These are phyloP conservation scores for Scheffersomyces parashehatae DNA, from an alignment of 1,139 yeast species.

Conservation along the genomic window DNA sequence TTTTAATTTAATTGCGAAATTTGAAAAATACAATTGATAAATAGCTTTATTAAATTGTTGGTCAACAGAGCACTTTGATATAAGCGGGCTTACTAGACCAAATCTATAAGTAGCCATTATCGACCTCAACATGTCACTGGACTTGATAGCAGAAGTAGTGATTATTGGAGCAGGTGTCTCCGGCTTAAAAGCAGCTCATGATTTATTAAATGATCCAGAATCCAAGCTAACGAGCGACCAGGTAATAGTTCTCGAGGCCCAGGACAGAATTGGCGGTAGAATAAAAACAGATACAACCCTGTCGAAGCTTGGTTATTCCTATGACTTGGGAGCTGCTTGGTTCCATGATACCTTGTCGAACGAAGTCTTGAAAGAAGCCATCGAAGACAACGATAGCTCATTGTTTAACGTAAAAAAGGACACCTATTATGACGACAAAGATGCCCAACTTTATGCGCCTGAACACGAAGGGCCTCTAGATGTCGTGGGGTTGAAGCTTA, in stretches of 20 bases:
- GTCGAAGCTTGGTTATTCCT: conserved; percentile 37
- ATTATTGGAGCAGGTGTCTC: conserved; percentile 83
- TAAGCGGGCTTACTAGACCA: no score
- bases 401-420: conserved; percentile 29
- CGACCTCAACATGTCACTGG: no score
- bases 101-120: no score
- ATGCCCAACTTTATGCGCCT: conserved; percentile 44
- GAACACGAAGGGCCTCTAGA: conserved; percentile 39
- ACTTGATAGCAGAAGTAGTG: conserved; percentile 15
- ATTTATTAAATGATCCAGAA: conserved; percentile 36
- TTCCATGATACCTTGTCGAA: conserved; percentile 79
- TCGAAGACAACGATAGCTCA: conserved; percentile 19
- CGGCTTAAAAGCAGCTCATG: conserved; percentile 76
- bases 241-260: conserved; percentile 50
- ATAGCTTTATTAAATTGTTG: no score
- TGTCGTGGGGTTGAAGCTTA: conserved; percentile 24
- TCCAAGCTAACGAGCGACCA: conserved; percentile 34
- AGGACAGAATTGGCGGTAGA: conserved; percentile 52
- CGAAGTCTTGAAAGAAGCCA: conserved; percentile 42
- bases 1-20: not conserved
- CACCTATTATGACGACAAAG: conserved; percentile 55
- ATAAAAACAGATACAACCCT: conserved; percentile 28
- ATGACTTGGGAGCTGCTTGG: conserved; percentile 90
- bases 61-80: no score
- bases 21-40: not conserved